Conservation (phyloP, 768 basidiomycete genomes). For the Gloeophyllum trabeum region DNA sequence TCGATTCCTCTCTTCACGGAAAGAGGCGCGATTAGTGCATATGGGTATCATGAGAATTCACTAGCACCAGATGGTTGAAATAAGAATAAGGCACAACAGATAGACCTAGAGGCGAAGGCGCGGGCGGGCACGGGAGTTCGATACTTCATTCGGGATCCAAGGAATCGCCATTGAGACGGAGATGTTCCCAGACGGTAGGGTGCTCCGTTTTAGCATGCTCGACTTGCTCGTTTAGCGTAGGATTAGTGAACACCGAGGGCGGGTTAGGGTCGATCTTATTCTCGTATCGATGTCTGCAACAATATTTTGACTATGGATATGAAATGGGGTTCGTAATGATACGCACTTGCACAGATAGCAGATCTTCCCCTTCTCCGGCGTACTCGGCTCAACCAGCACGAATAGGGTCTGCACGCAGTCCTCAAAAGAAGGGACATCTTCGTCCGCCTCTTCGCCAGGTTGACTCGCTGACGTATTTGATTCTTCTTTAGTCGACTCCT, state of each 20-base stretch:
- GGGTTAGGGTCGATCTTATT: conserved; percentile 16
- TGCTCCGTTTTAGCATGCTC: conserved; percentile 39
- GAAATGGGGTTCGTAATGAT: neutral
- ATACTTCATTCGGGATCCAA: neutral
- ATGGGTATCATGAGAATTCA: no score
- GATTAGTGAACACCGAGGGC: conserved; percentile 24
- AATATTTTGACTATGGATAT: neutral
- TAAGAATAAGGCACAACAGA: neutral
- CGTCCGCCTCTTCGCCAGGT: neutral
- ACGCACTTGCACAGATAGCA: conserved; percentile 48
- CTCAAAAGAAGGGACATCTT: conserved; percentile 19
- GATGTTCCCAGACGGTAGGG: conserved; percentile 32
- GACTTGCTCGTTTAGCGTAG: conserved; percentile 30
- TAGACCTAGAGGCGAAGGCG: neutral
- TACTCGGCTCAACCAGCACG: conserved; percentile 19
- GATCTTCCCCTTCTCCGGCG: conserved; percentile 17
- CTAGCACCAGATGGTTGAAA: no score
- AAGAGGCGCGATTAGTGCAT: no score
- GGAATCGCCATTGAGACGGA: conserved; percentile 4
- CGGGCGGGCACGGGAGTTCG: neutral
- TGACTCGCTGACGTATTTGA: neutral
- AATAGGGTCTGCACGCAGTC: conserved; percentile 28
- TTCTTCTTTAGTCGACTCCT: neutral
- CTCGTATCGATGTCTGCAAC: conserved; percentile 23
- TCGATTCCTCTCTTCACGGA: no score